Conservation (phyloP, 23 red algal genomes). For the Gracilaria caudata region DNA sequence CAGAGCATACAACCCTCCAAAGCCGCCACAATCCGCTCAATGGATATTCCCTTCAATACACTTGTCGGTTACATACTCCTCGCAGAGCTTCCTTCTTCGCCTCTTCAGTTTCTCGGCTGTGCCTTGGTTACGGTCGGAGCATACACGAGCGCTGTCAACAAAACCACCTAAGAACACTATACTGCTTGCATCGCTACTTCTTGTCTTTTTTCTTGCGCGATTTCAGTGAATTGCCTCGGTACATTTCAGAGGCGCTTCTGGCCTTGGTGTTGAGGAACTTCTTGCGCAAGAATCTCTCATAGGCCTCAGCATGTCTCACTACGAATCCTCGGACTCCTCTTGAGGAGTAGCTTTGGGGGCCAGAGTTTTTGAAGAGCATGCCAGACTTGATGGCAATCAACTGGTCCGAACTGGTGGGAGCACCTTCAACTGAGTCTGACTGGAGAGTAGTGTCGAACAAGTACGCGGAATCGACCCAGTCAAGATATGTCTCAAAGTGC, state of each 20-base stretch:
- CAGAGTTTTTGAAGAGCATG: slow-evolving; percentile 45
- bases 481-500: slow-evolving; percentile 74
- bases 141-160: slow-evolving; percentile 19
- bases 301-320: slow-evolving; percentile 54
- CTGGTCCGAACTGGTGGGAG: not conserved
- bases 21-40: slow-evolving; percentile 34
- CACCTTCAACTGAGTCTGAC: not conserved
- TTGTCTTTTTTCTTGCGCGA: slow-evolving; percentile 8
- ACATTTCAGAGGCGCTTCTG: slow-evolving; percentile 34
- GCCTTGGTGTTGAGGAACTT: slow-evolving; percentile 59
- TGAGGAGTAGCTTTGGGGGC: not conserved
- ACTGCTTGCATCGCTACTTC: not conserved
- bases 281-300: slow-evolving; percentile 62
- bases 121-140: not conserved
- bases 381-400: slow-evolving; percentile 62
- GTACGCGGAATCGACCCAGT: slow-evolving; percentile 63
- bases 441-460: slow-evolving; percentile 61
- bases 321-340: slow-evolving; percentile 32
- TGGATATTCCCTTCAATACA: slow-evolving; percentile 40
- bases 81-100: slow-evolving; percentile 25
- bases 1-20: slow-evolving; percentile 1
- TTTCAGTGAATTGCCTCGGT: not conserved
- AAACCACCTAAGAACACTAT: not conserved
- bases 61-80: slow-evolving; percentile 38
- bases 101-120: not conserved